phyloP scores from a whole-genome alignment of 2,329 filamentous ascomycete species.

The Alternaria triticimaculans region DNA sequence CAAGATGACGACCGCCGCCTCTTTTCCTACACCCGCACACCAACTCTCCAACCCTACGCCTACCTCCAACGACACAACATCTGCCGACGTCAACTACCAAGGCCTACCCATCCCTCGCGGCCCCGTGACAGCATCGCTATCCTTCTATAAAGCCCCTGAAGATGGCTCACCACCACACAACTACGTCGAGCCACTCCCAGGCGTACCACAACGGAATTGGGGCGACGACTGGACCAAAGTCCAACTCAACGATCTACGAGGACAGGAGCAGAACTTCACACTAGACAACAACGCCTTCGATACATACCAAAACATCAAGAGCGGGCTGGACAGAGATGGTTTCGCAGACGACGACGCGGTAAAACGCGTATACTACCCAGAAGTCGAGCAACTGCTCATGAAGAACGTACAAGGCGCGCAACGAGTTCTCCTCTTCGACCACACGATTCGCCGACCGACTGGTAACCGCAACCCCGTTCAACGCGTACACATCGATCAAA shows the following conservation, averaged over 20 bases:
- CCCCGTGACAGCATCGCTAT: slow-evolving; percentile 31
- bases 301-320: slow-evolving; percentile 64
- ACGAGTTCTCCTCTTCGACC: slow-evolving; percentile 79
- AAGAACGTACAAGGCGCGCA: slow-evolving; percentile 69
- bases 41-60: slow-evolving; percentile 43
- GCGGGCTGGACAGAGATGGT: slow-evolving; percentile 59
- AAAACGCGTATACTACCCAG: slow-evolving; percentile 78
- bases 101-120: slow-evolving; percentile 39
- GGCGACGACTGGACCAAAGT: slow-evolving; percentile 57
- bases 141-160: slow-evolving; percentile 39
- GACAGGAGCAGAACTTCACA: slow-evolving; percentile 68
- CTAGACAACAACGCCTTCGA: slow-evolving; percentile 80
- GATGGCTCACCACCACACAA: slow-evolving; percentile 39
- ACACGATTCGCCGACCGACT: slow-evolving; percentile 78
- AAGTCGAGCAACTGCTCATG: slow-evolving; percentile 76
- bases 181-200: slow-evolving; percentile 70
- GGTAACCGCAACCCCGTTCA: slow-evolving; percentile 73
- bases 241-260: slow-evolving; percentile 74
- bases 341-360: slow-evolving; percentile 76
- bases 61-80: slow-evolving; percentile 29
- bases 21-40: slow-evolving; percentile 52
- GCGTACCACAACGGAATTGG: slow-evolving; percentile 71
- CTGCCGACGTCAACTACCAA: slow-evolving; percentile 42
- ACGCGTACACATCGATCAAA: slow-evolving; percentile 85
- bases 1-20: slow-evolving; percentile 54